Base-by-base conservation (phyloP, 805 yeast genomes). In the Kuraishia borneana region DNA sequence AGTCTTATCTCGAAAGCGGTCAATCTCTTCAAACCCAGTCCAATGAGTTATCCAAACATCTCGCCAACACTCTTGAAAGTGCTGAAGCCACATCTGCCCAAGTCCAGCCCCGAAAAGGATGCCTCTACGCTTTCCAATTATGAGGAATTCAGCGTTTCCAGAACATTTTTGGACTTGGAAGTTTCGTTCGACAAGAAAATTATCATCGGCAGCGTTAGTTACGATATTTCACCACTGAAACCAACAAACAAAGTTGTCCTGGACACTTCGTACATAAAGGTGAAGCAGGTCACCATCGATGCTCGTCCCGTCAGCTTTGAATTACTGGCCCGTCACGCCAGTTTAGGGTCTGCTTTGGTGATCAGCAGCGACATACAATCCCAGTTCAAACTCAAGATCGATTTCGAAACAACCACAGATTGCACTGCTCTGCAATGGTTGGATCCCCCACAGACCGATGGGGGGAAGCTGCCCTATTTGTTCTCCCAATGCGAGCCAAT, bases 401-500 rank as follows among this genome's bases (percentile, higher is more conserved):
- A 54, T n/a, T 87, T 76, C 45, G 60, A 66, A 38, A 85, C 96
- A 26, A 85, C 95, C 2, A 58, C 61, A 5, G 54, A 72, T 17
- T 80, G 94, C 49, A 83, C 95, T 1, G 95, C 95, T 3, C 61
- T 85, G 39, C 95, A 87, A 55, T 87, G 92, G 76, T 60, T 87
- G 35, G 72, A 70, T n/a, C 74, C 77, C 23, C 73, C 66, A 35
- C 82, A 77, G 45, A 81, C 94, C 6, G 76, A 76, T 32, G 94
- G 88, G 13, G 71, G 76, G 40, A 69, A 68, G 28, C 63, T 65
- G 18, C 85, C 84, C 1, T 80, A 73, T 53, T 64, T 87, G 38
- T 87, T 85, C 54, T 83, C 95, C 8, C 96, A 87, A 58, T 73
- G 94, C 51, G 94, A 87, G 60, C 87, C 95, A 25, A 85, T 83